Evolutionary conservation across 371 early-diverging fungal genomes (phyloP).

Genomic region (Saksenaea oblongispora): DNA sequence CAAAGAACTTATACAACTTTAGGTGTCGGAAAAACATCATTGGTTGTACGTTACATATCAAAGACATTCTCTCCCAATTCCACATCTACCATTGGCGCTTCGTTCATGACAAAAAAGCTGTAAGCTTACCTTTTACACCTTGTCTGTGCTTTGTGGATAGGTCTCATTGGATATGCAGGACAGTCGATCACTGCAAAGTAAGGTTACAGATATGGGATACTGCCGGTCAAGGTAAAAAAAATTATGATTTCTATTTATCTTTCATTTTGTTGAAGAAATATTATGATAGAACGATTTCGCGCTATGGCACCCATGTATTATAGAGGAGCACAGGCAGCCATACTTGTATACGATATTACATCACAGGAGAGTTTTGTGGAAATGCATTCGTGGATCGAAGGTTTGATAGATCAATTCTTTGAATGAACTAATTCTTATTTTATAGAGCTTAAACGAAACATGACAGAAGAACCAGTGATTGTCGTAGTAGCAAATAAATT

Average conservation of each 20-base stretch:
- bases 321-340: slow-evolving; percentile 73
- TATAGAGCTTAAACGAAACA: slow-evolving; percentile 74
- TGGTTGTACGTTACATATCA: slow-evolving; percentile 79
- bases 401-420: slow-evolving; percentile 7
- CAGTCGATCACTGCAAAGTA: slow-evolving; percentile 68
- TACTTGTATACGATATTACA: slow-evolving; percentile 59
- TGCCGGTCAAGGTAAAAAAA: slow-evolving; percentile 61
- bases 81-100: slow-evolving; percentile 82
- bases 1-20: slow-evolving; percentile 3
- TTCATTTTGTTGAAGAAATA: too few relatives aligned
- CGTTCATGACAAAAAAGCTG: slow-evolving; percentile 80
- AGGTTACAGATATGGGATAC: slow-evolving; percentile 75
- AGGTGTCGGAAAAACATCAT: slow-evolving; percentile 85
- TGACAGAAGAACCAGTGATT: slow-evolving; percentile 69
- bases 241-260: too few relatives aligned
- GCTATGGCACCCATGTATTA: slow-evolving; percentile 83
- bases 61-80: slow-evolving; percentile 78
- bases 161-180: slow-evolving; percentile 31
- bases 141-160: slow-evolving; percentile 1
- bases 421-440: too few relatives aligned
- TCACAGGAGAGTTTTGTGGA: slow-evolving; percentile 29
- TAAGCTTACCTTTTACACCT: slow-evolving; percentile 29
- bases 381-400: slow-evolving; percentile 31
- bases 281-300: slow-evolving; percentile 57
- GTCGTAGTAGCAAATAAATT: slow-evolving; percentile 79